Evolutionary conservation across 2,329 filamentous ascomycete species (phyloP), one percentile per base, ranked within the genome.

Genomic region (Cercospora sojina): DNA sequence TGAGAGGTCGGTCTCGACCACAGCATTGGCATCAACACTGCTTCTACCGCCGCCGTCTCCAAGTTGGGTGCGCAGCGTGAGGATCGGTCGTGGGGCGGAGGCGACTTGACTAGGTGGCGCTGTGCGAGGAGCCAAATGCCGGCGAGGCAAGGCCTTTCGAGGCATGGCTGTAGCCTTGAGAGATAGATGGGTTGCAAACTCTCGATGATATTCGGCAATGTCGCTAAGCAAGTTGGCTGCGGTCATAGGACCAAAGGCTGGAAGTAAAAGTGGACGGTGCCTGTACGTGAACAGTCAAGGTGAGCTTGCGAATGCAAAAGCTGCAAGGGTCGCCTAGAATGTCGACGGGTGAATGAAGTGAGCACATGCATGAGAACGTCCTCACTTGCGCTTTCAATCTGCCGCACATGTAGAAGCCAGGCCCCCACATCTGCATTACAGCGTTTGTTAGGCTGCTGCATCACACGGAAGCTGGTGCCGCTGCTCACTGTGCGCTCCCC

Each of bases 321-420:
- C 20, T 49, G 25, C 32, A 57, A 8, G 53, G 27, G 29, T 25
- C 35, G 35, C 58, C 35, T 29, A 29, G 20, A 31, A 29, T 60
- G 20, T 61, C 63, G 32, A 16, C 35, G 25, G 31, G 57, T 47
- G 63, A 65, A 59, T 65, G 29, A 53, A 59, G 56, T 61, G 63
- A 65, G 32, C 41, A 20, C 41, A 5, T 47, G 25, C 47, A 18
- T 41, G 20, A 23, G 3, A 16, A 23, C 16, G 13, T 20, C 31
- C 18, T 56, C 57, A 56, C 23, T 60, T 55, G 16, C 18, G 43
- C 43, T 43, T 60, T 32, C 58, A 16, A 18, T 18, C 12, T 58
- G 56, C 56, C 23, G 6, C 31, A 35, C 12, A 25, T 38, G 29
- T 32, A 35, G 43, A 13, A 7, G 13, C 23, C 23, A 27, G 47